Conservation (phyloP, 805 yeast species). For the Helenozyma baotianmanensis region DNA sequence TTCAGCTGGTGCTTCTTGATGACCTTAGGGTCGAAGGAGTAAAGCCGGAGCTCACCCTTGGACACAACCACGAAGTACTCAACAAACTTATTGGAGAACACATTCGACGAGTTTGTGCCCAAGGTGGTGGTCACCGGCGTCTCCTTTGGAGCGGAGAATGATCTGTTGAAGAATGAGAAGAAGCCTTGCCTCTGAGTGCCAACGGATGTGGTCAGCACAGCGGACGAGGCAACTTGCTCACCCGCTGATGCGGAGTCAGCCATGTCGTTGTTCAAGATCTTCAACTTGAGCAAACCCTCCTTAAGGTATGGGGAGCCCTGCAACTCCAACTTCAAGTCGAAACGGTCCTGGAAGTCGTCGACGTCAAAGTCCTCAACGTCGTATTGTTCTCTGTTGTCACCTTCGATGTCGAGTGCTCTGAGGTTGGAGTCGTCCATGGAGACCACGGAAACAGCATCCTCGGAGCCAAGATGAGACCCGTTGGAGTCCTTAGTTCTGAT, state of each 20-base stretch:
- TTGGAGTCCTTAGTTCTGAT: slow-evolving; percentile 30
- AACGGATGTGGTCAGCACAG: slow-evolving; percentile 6
- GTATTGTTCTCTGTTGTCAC: slow-evolving; percentile 14
- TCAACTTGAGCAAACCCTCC: slow-evolving; percentile 58
- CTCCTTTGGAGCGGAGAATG: slow-evolving; percentile 2
- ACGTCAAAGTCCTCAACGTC: slow-evolving; percentile 35
- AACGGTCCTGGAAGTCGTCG: slow-evolving; percentile 41
- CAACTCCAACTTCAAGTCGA: slow-evolving; percentile 58
- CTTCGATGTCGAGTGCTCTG: slow-evolving; percentile 10
- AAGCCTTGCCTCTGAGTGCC: slow-evolving; percentile 6
- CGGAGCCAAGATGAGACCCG: slow-evolving; percentile 14
- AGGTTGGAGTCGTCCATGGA: slow-evolving; percentile 31
- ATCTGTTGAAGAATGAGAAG: slow-evolving; percentile 16
- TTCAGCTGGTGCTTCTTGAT: slow-evolving; percentile 37
- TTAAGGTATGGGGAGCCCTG: slow-evolving; percentile 76
- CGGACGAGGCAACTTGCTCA: slow-evolving; percentile 7
- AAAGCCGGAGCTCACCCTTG: slow-evolving; percentile 59
- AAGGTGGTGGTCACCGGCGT: slow-evolving; percentile 3
- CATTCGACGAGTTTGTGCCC: slow-evolving; percentile 7
- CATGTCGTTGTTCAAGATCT: slow-evolving; percentile 33
- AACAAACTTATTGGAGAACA: slow-evolving; percentile 27
- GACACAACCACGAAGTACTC: slow-evolving; percentile 64
- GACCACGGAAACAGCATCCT: slow-evolving; percentile 31
- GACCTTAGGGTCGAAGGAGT: slow-evolving; percentile 46
- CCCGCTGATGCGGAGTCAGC: slow-evolving; percentile 19